phyloP scores from a whole-genome alignment of 768 basidiomycete genomes.

The Tylopilus cervinicoccineus region DNA sequence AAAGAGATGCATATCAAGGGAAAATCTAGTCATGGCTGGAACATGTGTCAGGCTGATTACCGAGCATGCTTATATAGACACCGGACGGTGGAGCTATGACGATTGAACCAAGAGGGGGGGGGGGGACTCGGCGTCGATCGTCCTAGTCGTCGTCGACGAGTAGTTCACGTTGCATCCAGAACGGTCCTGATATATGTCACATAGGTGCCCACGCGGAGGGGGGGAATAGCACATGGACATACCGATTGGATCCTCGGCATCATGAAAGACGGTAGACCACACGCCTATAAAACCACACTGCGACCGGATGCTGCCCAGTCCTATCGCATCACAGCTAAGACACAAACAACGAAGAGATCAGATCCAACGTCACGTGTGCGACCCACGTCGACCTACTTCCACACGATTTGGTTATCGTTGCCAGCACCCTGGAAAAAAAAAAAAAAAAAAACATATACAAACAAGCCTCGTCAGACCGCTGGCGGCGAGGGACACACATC shows the following conservation, averaged over 20 bases:
- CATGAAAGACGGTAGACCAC: slow-evolving; percentile 49
- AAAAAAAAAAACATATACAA: too few relatives aligned
- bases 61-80: background rate
- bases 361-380: background rate
- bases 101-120: too few relatives aligned
- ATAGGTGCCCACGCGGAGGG: background rate
- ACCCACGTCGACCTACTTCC: slow-evolving; percentile 42
- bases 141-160: slow-evolving; percentile 21
- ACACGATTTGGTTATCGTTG: slow-evolving; percentile 48
- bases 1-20: background rate
- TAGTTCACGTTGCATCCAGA: slow-evolving; percentile 27
- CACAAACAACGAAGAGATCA: slow-evolving; percentile 15
- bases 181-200: slow-evolving; percentile 18
- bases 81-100: too few relatives aligned
- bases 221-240: background rate
- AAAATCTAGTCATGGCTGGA: background rate
- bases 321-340: slow-evolving; percentile 57
- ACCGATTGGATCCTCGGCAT: slow-evolving; percentile 48
- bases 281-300: slow-evolving; percentile 53
- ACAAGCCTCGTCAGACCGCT: slow-evolving; percentile 2
- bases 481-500: background rate
- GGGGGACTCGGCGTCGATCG: too few relatives aligned
- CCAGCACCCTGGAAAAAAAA: slow-evolving; percentile 42
- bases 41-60: background rate
- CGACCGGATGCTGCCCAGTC: slow-evolving; percentile 58